Evolutionary conservation across 257 asterid species (phyloP), one percentile per base, ranked within the genome.

Genomic region (Anisodus tanguticus): DNA sequence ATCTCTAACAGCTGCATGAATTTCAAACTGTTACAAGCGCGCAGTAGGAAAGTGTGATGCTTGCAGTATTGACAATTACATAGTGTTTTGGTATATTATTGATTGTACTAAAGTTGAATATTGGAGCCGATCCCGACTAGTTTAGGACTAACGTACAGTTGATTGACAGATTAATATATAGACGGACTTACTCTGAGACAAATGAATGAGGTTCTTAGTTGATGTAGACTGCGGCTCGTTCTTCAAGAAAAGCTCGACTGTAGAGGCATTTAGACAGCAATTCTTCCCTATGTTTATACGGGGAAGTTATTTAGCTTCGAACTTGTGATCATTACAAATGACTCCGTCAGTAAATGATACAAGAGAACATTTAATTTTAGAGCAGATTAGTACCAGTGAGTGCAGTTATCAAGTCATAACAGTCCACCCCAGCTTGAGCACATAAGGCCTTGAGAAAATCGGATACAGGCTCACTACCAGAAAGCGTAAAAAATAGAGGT

Each of bases 171-270:
- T 0, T 76, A 13, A 5, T 13, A 3, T 3, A 26, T 53, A 53
- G 49, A 0, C 0, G 15, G 4, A 88, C 95, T 93, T 90, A 95
- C 99, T 93, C 72, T 95, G 99, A 86, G 99, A 92, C 90, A 95
- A 35, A 77, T 95, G 99, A 70, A 94, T 91, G 15, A 93, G 89
- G 89, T 95, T 95, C 90, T 93, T 95, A 2, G 97, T 93, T 16
- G 98, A 86, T 57, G 99, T 94, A 1, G 98, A 87, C 57, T 95
- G 99, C 16, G 97, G 98, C 81, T 93, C 98, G 53, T 94, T 86
- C 87, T 86, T 85, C 86, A 93, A 84, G 81, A 91, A 93, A 58
- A 86, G 39, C 9, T 93, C 92, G 0, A 93, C 89, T 0, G 94
- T 91, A 2, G 99, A 93, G 47, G 88, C 37, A 80, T 92, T 94